These are phyloP conservation scores for Tolypocladium ovalisporum DNA, from an alignment of 2,329 filamentous ascomycete species.

Conservation along the genomic window DNA sequence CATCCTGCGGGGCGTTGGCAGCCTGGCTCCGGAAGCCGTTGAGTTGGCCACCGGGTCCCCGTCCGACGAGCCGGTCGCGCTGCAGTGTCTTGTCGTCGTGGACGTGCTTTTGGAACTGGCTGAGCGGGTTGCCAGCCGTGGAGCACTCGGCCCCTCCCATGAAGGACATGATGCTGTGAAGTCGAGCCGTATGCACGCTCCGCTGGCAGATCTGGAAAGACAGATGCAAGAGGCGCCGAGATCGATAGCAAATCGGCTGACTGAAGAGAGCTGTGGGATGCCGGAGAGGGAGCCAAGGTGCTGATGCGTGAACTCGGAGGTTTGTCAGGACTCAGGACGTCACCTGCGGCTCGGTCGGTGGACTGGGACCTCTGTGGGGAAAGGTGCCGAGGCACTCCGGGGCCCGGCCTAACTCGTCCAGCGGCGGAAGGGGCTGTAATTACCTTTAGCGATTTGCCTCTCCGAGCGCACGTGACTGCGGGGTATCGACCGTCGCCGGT, in stretches of 20 bases:
- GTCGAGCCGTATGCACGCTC: neutral
- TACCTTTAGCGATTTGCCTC: neutral
- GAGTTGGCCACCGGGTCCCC: constrained; percentile 58
- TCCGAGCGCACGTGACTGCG: constrained; percentile 22
- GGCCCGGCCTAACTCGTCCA: constrained; percentile 1
- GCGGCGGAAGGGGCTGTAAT: neutral
- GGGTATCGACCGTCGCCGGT: constrained; percentile 9
- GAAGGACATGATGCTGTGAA: constrained; percentile 65
- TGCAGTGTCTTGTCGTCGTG: constrained; percentile 94
- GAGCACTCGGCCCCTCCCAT: constrained; percentile 94
- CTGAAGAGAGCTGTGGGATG: neutral
- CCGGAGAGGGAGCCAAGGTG: neutral
- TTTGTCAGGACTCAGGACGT: constrained; percentile 9
- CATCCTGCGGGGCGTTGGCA: constrained; percentile 61
- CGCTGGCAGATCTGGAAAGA: neutral
- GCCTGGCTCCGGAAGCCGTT: constrained; percentile 68
- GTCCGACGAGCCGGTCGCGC: constrained; percentile 74
- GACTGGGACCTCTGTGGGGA: constrained; percentile 4
- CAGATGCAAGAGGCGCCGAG: neutral
- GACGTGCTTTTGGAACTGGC: constrained; percentile 94
- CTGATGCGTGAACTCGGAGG: neutral
- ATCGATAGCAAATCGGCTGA: neutral
- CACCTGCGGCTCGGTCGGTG: constrained; percentile 6
- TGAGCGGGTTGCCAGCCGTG: constrained; percentile 87
- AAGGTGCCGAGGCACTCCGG: constrained; percentile 11